Evolutionary conservation across 805 yeast species (phyloP), one percentile per base, ranked within the genome.

Genomic region (Kregervanrija pseudodelftensis): DNA sequence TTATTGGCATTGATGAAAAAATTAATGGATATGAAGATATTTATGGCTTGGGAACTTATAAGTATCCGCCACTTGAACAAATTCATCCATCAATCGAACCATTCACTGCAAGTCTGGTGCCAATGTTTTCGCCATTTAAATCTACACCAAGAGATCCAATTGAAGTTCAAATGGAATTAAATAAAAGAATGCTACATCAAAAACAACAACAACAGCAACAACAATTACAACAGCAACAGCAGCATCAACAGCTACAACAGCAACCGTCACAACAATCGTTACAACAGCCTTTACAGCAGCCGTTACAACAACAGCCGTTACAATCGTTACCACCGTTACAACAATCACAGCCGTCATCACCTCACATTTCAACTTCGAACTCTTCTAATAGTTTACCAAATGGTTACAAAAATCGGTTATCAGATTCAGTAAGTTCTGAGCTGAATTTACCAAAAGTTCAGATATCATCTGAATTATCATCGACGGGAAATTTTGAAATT

Each of bases 131-230:
- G 35, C 54, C 67, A 48, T 57, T 58, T 57, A 49, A 62, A 59
- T 44, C 72, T 52, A 57, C 60, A n/a, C 48, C 49, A 67, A 4
- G 47, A 55, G 38, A 86, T 83, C n/a, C 69, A 41, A 42, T 63
- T 17, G 73, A 72, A 46, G 61, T 65, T 35, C 74, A 70, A 44
- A 69, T 68, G 45, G 74, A 67, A 28, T 35, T 45, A 16, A 14
- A 44, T 32, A 22, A 31, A 41, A 44, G 33, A 44, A 54, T 60
- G 40, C 66, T 57, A 49, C 57, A 57, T 31, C 57, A 54, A 40
- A 72, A 65, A 45, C 59, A 60, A 43, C 65, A 56, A 47, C 56
- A 50, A 36, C 53, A 50, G 40, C 53, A 52, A 32, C 49, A 41
- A 12, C 55, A 52, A 35, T 50, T 43, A 22, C 52, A 48, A 36